Conservation (phyloP, 2,329 filamentous ascomycete species). For the Aspergillus calidoustus region DNA sequence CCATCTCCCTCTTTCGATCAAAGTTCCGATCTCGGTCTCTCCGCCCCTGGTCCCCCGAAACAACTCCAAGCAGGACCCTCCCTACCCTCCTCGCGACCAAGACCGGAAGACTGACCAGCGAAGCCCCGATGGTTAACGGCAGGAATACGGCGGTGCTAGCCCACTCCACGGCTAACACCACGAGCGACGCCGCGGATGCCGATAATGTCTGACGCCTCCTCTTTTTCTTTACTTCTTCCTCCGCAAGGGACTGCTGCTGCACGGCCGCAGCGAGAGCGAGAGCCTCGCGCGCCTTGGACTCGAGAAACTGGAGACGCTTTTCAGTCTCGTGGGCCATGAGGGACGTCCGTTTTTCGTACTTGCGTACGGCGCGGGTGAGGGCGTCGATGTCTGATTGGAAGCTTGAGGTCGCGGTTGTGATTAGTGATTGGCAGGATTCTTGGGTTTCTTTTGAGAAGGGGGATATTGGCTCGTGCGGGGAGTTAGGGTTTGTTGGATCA, state of each 20-base stretch:
- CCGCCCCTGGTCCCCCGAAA: neutral
- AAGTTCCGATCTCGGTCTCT: neutral
- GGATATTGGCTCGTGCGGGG: neutral
- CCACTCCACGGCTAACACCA: neutral
- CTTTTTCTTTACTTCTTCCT: neutral
- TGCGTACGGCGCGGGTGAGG: conserved; percentile 82
- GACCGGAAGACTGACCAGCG: neutral
- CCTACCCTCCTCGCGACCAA: neutral
- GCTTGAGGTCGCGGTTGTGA: conserved; percentile 31
- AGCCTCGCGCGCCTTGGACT: conserved; percentile 74
- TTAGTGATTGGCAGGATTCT: neutral
- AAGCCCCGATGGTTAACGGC: neutral
- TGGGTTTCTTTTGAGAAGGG: neutral
- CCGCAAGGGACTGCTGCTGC: conserved; percentile 31
- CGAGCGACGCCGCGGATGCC: neutral
- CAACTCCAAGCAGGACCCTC: neutral
- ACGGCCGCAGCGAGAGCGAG: conserved; percentile 80
- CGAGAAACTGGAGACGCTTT: conserved; percentile 71
- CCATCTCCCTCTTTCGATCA: neutral
- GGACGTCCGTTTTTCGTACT: conserved; percentile 87
- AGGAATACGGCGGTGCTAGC: neutral
- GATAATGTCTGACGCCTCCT: neutral
- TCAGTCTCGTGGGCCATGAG: conserved; percentile 77
- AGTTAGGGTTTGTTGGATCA: neutral
- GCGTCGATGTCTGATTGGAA: conserved; percentile 85